These are phyloP conservation scores for Periglandula ipomoeae DNA, from an alignment of 2,329 filamentous ascomycete genomes.

Conservation along the genomic window DNA sequence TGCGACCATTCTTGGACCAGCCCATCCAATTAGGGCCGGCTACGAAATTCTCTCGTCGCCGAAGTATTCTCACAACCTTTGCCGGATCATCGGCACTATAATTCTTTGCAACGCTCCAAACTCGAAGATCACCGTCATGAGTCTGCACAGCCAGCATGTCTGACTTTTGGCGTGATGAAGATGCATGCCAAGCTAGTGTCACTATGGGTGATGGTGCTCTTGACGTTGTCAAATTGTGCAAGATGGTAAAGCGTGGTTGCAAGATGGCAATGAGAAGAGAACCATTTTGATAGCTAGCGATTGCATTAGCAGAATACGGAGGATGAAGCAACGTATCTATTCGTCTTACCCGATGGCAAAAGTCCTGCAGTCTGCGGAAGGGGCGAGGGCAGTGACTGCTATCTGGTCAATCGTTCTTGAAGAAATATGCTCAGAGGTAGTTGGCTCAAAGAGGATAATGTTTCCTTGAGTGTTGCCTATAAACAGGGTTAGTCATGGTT, in stretches of 20 bases:
- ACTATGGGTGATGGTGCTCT: constrained; percentile 80
- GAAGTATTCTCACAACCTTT: constrained; percentile 81
- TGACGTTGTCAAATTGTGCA: constrained; percentile 84
- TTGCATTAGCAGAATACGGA: constrained; percentile 9
- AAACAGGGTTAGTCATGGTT: background rate
- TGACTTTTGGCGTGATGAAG: constrained; percentile 89
- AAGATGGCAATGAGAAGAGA: constrained; percentile 84
- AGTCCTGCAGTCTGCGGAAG: constrained; percentile 79
- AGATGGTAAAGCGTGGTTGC: constrained; percentile 84
- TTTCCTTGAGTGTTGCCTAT: constrained; percentile 86
- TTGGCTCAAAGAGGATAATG: constrained; percentile 88
- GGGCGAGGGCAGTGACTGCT: constrained; percentile 86
- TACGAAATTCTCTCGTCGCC: constrained; percentile 63
- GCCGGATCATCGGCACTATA: constrained; percentile 63
- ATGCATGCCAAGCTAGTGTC: constrained; percentile 88
- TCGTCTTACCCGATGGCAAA: constrained; percentile 84
- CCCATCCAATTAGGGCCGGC: constrained; percentile 88
- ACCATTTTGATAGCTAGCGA: constrained; percentile 78
- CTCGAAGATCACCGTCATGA: constrained; percentile 80
- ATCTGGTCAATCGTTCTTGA: constrained; percentile 85
- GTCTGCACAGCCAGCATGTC: constrained; percentile 96
- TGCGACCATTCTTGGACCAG: constrained; percentile 96
- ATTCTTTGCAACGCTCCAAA: constrained; percentile 92
- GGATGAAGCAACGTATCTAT: background rate
- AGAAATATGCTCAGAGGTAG: constrained; percentile 86